Conservation (phyloP, 78 protist genomes). For the Pigoraptor vietnamica region DNA sequence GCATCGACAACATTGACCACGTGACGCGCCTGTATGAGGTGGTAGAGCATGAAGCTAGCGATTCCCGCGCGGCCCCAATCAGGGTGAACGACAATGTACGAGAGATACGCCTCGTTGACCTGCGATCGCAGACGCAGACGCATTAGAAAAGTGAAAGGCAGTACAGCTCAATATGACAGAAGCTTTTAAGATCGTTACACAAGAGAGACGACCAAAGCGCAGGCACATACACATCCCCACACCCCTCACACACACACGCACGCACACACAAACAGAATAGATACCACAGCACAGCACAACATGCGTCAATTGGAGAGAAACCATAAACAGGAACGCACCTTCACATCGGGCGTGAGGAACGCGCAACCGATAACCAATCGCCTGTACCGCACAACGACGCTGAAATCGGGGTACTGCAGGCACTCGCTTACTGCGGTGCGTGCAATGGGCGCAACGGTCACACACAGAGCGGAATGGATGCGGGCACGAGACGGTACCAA, state of each 20-base stretch:
- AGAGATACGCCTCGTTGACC: conserved; percentile 28
- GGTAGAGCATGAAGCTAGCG: conserved; percentile 53
- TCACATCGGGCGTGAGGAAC: conserved; percentile 52
- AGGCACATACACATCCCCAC: neutral
- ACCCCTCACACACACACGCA: too few species aligned
- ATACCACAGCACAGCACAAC: neutral
- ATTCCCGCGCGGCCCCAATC: conserved; percentile 58
- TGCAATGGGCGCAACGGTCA: neutral
- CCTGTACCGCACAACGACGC: conserved; percentile 36
- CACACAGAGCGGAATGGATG: neutral
- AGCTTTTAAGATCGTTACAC: too few species aligned
- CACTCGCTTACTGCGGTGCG: conserved; percentile 1
- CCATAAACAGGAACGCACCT: neutral
- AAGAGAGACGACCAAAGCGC: neutral
- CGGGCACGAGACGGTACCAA: too few species aligned
- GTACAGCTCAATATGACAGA: too few species aligned
- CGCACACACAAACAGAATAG: too few species aligned
- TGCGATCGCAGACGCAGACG: neutral
- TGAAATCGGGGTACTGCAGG: conserved; percentile 50
- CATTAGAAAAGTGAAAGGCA: too few species aligned
- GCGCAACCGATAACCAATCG: conserved; percentile 59
- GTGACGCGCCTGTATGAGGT: conserved; percentile 26
- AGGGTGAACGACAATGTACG: conserved; percentile 45
- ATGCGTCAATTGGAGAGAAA: neutral
- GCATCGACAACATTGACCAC: too few species aligned